Conservation (phyloP, 2,329 filamentous ascomycete species). For the Alternaria sp. region DNA sequence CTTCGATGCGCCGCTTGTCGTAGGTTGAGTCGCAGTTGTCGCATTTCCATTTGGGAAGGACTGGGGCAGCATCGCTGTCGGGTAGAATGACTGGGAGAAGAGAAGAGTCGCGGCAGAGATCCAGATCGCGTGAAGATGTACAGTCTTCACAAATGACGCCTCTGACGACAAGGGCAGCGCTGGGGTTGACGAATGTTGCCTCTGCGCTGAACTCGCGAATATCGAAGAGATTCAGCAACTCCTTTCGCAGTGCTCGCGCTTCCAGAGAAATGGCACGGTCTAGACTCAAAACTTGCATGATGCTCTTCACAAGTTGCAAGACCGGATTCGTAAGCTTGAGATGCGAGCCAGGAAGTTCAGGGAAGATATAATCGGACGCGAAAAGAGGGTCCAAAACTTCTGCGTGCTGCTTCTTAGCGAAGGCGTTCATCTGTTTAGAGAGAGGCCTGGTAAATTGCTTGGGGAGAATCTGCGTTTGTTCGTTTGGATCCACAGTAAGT, state of each 20-base stretch:
- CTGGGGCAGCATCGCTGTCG: conserved; percentile 34
- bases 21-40: conserved; percentile 77
- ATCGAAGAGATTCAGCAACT: conserved; percentile 88
- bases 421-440: conserved; percentile 82
- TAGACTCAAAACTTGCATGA: conserved; percentile 91
- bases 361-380: conserved; percentile 86
- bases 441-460: conserved; percentile 86
- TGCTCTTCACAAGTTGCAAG: conserved; percentile 87
- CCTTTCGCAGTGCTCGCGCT: conserved; percentile 85
- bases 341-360: conserved; percentile 77
- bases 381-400: conserved; percentile 91
- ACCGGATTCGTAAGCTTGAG: conserved; percentile 72
- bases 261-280: conserved; percentile 92
- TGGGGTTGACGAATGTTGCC: conserved; percentile 88
- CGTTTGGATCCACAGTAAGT: conserved; percentile 64
- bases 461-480: conserved; percentile 73
- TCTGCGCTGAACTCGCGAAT: conserved; percentile 91
- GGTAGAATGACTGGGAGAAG: conserved; percentile 66
- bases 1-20: conserved; percentile 82
- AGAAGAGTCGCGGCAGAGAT: conserved; percentile 89
- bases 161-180: conserved; percentile 73
- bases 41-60: conserved; percentile 78
- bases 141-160: conserved; percentile 90
- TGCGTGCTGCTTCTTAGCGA: conserved; percentile 86
- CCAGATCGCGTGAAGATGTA: conserved; percentile 86